Evolutionary conservation across 352 stramenopile genomes (phyloP).

Genomic region (Globisporangium polare): DNA sequence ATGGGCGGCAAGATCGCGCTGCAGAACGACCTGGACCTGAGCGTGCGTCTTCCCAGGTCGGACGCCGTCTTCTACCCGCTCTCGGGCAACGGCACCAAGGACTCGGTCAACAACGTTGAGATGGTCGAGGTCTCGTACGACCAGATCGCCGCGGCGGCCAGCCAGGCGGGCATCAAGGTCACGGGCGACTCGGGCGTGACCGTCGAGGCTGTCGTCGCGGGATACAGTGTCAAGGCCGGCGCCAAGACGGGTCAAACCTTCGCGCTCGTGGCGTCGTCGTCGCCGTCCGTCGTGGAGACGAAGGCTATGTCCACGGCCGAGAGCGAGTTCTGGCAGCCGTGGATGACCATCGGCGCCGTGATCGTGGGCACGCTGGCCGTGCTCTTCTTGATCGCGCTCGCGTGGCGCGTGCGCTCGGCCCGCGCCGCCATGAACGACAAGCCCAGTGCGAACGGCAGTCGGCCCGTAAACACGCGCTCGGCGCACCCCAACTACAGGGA

Average conservation of each 20-base stretch:
- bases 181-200: constrained; percentile 36
- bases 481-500: constrained; percentile 5
- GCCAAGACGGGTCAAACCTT: constrained; percentile 54
- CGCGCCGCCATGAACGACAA: constrained; percentile 13
- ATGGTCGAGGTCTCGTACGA: constrained; percentile 72
- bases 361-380: constrained; percentile 41
- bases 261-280: constrained; percentile 75
- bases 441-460: constrained; percentile 12
- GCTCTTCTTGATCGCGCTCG: constrained; percentile 50
- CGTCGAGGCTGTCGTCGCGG: constrained; percentile 57
- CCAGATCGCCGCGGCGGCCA: constrained; percentile 26
- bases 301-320: constrained; percentile 3
- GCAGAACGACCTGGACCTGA: constrained; percentile 74
- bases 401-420: constrained; percentile 35
- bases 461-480: background rate
- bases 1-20: constrained; percentile 44
- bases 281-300: constrained; percentile 37
- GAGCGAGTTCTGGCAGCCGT: constrained; percentile 59
- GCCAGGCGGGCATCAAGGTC: constrained; percentile 22
- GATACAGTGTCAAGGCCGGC: constrained; percentile 63
- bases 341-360: constrained; percentile 68
- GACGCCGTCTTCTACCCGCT: constrained; percentile 53
- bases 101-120: constrained; percentile 74
- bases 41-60: constrained; percentile 46
- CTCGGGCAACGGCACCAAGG: constrained; percentile 52